Percentiles rank a stretch among this genome's conserved stretches.
phyloP scores from a whole-genome alignment of 2,329 filamentous ascomycete genomes.

The Botrytis paeoniae region DNA sequence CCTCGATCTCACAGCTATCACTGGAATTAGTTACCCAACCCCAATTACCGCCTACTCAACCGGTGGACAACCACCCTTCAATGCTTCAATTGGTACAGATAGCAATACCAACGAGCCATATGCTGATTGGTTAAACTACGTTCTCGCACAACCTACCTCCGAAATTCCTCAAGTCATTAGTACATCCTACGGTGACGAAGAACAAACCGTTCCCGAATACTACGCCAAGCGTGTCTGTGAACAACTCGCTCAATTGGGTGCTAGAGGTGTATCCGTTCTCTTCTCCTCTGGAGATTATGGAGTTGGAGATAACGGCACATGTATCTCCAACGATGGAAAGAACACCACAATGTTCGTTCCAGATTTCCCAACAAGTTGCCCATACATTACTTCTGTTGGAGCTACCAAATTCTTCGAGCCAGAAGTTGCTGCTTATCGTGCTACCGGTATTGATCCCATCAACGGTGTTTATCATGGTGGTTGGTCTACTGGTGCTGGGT shows the following conservation, averaged over 20 bases:
- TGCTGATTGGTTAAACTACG: constrained; percentile 50
- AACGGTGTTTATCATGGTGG: constrained; percentile 34
- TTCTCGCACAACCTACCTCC: constrained; percentile 44
- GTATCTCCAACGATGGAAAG: constrained; percentile 54
- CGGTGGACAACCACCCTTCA: constrained; percentile 52
- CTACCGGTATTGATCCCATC: constrained; percentile 33
- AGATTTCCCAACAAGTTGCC: constrained; percentile 50
- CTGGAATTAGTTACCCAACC: constrained; percentile 52
- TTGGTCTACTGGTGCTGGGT: constrained; percentile 49
- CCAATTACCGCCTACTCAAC: constrained; percentile 54
- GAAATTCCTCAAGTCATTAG: constrained; percentile 55
- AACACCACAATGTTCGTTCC: constrained; percentile 53
- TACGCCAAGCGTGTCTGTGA: constrained; percentile 55
- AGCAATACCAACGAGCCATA: constrained; percentile 53
- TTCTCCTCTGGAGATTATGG: constrained; percentile 53
- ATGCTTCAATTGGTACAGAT: constrained; percentile 41
- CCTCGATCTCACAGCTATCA: constrained; percentile 54
- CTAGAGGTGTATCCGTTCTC: constrained; percentile 53
- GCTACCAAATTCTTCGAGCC: constrained; percentile 28
- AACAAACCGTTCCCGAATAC: constrained; percentile 50
- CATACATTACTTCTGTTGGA: constrained; percentile 32
- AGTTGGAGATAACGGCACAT: constrained; percentile 41
- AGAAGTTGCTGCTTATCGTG: constrained; percentile 36
- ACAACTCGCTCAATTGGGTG: constrained; percentile 52
- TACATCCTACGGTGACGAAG: constrained; percentile 58